Percentiles rank a stretch among this genome's conserved stretches.
Conservation (phyloP, 257 asterid genomes). For the Solanum habrochaites region DNA sequence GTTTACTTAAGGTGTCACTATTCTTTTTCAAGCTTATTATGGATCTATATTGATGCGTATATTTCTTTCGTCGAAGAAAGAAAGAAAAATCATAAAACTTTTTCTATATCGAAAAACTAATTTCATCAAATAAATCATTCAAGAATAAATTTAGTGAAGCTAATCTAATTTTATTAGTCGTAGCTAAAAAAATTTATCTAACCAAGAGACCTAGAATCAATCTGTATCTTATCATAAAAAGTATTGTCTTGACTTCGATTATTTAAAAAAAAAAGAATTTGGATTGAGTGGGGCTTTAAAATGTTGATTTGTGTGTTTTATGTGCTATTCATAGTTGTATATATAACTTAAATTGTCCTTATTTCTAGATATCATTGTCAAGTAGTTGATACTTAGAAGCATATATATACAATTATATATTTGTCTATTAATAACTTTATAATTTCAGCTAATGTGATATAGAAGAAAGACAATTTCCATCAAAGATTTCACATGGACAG, state of each 20-base stretch:
- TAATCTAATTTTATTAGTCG: neutral
- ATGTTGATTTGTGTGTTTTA: neutral
- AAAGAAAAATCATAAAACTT: no score
- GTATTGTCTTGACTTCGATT: neutral
- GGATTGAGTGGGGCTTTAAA: neutral
- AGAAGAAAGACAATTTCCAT: neutral
- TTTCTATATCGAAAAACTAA: no score
- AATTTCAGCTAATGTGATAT: neutral
- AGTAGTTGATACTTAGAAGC: neutral
- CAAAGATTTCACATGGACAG: neutral
- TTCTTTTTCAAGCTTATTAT: neutral
- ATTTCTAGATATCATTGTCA: neutral
- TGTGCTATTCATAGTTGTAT: neutral
- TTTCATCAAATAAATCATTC: neutral
- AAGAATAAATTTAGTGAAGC: neutral
- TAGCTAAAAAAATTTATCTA: neutral
- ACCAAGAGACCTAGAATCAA: neutral
- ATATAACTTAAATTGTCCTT: no score
- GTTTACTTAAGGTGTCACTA: neutral
- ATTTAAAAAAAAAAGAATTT: neutral
- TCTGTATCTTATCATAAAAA: fast-evolving
- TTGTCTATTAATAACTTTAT: neutral
- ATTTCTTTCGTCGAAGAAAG: neutral
- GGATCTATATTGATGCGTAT: neutral
- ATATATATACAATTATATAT: no score